Percentiles rank a stretch among this genome's conserved stretches.
Evolutionary conservation across 257 asterid species (phyloP).

Genomic region (Fraxinus pennsylvanica): DNA sequence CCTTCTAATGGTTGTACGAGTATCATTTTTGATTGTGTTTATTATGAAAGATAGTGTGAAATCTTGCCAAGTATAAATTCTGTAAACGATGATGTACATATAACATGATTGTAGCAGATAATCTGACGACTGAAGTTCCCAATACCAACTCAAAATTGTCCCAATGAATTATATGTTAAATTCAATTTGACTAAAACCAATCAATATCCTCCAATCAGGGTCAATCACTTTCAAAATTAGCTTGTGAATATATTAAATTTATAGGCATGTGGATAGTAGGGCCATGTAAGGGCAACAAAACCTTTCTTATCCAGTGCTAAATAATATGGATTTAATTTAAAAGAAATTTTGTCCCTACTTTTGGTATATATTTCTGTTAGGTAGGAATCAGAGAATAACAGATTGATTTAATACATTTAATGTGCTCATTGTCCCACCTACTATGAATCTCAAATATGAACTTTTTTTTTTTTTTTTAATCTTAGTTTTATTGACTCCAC

Average conservation of each 20-base stretch:
- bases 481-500: not conserved
- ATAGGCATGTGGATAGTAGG: not conserved
- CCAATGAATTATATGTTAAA: not conserved
- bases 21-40: no score
- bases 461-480: no score
- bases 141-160: no score
- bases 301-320: not conserved
- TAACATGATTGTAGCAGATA: no score
- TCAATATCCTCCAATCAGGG: not conserved
- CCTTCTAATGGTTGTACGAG: no score
- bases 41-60: no score
- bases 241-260: not conserved
- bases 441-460: no score
- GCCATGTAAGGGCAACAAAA: not conserved
- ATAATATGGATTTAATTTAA: not conserved
- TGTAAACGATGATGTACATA: no score
- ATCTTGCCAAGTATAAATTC: no score
- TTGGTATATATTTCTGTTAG: conserved; percentile 14
- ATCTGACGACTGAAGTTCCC: no score
- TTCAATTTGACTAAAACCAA: not conserved
- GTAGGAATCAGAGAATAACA: conserved; percentile 13
- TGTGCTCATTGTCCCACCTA: not conserved
- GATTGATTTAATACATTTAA: not conserved
- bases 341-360: conserved; percentile 14
- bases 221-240: not conserved